Evolutionary conservation across 805 yeast genomes (phyloP).

Genomic region (Ogataea saltuana): DNA sequence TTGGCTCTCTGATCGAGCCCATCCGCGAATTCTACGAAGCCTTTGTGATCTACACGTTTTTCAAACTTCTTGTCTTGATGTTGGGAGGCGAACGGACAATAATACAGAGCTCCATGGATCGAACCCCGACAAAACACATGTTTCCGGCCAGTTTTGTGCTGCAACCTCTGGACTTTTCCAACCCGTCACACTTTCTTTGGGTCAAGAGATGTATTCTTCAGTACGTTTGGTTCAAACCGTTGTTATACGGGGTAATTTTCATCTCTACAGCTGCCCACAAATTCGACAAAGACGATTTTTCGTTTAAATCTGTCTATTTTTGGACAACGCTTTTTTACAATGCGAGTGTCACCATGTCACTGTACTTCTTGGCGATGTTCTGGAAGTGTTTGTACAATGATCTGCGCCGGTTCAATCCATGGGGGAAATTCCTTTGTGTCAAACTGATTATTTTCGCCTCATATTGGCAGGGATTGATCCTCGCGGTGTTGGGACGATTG

Average conservation of each 20-base stretch:
- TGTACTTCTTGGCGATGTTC: conserved; percentile 83
- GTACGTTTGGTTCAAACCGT: conserved; percentile 92
- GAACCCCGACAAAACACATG: conserved; percentile 69
- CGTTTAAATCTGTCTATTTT: conserved; percentile 51
- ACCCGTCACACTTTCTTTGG: conserved; percentile 73
- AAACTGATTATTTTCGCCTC: conserved; percentile 93
- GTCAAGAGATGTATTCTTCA: conserved; percentile 88
- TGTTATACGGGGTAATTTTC: conserved; percentile 61
- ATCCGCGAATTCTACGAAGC: conserved; percentile 92
- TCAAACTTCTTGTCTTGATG: conserved; percentile 74
- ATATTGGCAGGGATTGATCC: conserved; percentile 89
- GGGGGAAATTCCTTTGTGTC: conserved; percentile 91
- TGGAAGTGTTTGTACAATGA: conserved; percentile 89
- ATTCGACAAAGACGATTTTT: conserved; percentile 53
- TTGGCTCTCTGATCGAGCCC: conserved; percentile 62
- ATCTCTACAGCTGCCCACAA: conserved; percentile 48
- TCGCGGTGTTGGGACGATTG: conserved; percentile 53
- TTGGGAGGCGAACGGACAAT: conserved; percentile 92
- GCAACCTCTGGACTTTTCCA: conserved; percentile 74
- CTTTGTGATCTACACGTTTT: conserved; percentile 91
- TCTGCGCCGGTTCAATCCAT: conserved; percentile 76
- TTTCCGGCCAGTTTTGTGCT: conserved; percentile 53
- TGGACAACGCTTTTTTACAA: conserved; percentile 76
- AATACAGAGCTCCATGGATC: conserved; percentile 57
- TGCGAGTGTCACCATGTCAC: conserved; percentile 73